Percentiles rank a stretch among this genome's conserved stretches.
Conservation (phyloP, 163 green algal species). For the Chlorella variabilis region DNA sequence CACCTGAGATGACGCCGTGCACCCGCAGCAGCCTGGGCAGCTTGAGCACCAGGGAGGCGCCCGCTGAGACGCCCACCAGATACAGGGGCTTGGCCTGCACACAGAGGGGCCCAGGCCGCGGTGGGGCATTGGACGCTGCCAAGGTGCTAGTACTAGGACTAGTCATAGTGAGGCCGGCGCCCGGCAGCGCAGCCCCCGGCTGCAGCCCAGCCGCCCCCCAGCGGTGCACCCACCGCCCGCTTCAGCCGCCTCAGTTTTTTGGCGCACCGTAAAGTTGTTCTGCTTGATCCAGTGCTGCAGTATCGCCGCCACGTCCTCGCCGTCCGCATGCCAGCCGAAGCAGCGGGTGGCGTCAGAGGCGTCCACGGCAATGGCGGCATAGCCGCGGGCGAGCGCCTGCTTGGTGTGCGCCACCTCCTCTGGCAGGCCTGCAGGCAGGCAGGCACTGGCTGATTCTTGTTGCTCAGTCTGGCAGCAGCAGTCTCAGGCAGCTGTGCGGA, state of each 20-base stretch:
- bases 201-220: background rate
- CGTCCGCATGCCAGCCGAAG: background rate
- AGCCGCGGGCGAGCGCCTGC: conserved; percentile 24
- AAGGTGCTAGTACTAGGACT: too few relatives aligned
- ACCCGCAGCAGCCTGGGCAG: background rate
- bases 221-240: background rate
- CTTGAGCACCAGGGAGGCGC: conserved; percentile 13
- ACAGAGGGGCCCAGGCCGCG: background rate
- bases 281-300: background rate
- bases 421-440: conserved; percentile 14
- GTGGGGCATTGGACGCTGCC: too few relatives aligned
- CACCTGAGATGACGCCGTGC: conserved; percentile 15
- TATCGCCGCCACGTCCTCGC: background rate
- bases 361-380: conserved; percentile 8
- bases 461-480: too few relatives aligned
- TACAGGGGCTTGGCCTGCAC: conserved; percentile 14
- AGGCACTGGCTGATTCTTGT: background rate
- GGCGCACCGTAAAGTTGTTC: background rate
- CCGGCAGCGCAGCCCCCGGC: background rate
- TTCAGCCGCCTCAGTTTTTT: too few relatives aligned
- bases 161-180: too few relatives aligned
- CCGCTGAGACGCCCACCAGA: background rate
- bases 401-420: conserved; percentile 30
- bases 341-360: background rate
- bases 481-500: too few relatives aligned